phyloP scores from a whole-genome alignment of 2,329 filamentous ascomycete species.

The Bipolaris bicolor region DNA sequence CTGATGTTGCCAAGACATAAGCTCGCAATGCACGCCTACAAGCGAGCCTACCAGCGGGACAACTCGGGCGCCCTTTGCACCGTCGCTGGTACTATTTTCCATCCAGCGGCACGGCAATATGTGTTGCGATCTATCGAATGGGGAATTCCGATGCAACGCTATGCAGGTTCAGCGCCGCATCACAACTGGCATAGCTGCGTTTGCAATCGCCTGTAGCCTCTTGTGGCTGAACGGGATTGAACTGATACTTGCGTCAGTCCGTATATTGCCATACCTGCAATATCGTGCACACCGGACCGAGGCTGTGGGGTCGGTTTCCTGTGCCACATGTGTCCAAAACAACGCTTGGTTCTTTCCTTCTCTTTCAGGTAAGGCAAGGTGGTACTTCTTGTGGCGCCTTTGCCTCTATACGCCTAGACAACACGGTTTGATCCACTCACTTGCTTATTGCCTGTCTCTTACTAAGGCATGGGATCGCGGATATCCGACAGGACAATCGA shows the following conservation, averaged over 20 bases:
- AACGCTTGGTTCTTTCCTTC: constrained; percentile 3
- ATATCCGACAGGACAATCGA: not conserved
- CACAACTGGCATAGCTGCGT: not conserved
- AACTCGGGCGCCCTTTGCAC: constrained; percentile 18
- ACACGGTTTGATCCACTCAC: constrained; percentile 1
- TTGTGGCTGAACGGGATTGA: not conserved
- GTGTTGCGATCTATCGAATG: constrained; percentile 12
- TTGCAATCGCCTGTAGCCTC: not conserved
- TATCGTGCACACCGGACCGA: constrained; percentile 6
- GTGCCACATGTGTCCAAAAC: constrained; percentile 7
- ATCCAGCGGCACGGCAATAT: constrained; percentile 13
- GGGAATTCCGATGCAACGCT: constrained; percentile 10
- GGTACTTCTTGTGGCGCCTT: constrained; percentile 2
- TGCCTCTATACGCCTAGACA: constrained; percentile 1
- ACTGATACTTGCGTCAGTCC: constrained; percentile 6
- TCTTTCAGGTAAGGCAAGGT: constrained; percentile 3
- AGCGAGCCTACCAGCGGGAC: constrained; percentile 18
- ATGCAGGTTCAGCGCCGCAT: not conserved
- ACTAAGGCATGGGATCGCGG: not conserved
- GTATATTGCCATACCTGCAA: constrained; percentile 2
- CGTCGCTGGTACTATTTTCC: constrained; percentile 12
- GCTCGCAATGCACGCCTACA: constrained; percentile 14
- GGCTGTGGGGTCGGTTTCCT: constrained; percentile 10
- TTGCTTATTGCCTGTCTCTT: not conserved
- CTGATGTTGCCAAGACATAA: constrained; percentile 16